A percentile compares a stretch with the other conserved stretches of the same genome.
Evolutionary conservation across 1,284 basidiomycete species (phyloP).

Genomic region (Moesziomyces sp.): DNA sequence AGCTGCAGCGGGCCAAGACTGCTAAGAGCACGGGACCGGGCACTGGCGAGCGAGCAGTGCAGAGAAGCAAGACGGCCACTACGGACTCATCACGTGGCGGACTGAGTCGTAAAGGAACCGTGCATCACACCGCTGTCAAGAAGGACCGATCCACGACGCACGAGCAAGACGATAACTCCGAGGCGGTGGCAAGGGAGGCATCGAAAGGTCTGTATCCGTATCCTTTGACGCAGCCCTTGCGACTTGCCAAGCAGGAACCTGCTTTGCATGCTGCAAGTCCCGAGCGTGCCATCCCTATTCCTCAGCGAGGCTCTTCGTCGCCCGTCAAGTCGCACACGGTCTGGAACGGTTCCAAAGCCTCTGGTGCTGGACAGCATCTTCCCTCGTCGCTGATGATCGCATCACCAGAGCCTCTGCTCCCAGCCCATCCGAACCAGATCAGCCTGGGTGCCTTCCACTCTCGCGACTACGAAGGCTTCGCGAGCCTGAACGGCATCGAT

Average conservation of each 20-base stretch:
- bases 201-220: conserved; percentile 3
- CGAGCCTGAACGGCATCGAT: conserved; percentile 1
- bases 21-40: conserved; percentile 4
- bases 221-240: conserved; percentile 14
- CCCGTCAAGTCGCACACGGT: conserved; percentile 2
- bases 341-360: too few relatives aligned
- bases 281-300: too few relatives aligned
- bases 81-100: conserved; percentile 5
- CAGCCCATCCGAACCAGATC: not conserved
- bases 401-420: conserved; percentile 7
- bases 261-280: too few relatives aligned
- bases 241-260: conserved; percentile 7
- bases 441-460: conserved; percentile 3
- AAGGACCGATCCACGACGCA: too few relatives aligned
- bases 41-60: not conserved
- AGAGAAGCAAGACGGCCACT: conserved; percentile 28
- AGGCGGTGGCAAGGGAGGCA: not conserved
- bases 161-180: too few relatives aligned
- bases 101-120: conserved; percentile 16
- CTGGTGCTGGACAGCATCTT: not conserved
- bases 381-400: conserved; percentile 26
- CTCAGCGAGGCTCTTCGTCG: not conserved
- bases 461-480: too few relatives aligned
- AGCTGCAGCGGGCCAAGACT: conserved; percentile 33
- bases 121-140: conserved; percentile 6